phyloP scores from a whole-genome alignment of 1,139 yeast species.

The Barnettozyma hawaiiensis region DNA sequence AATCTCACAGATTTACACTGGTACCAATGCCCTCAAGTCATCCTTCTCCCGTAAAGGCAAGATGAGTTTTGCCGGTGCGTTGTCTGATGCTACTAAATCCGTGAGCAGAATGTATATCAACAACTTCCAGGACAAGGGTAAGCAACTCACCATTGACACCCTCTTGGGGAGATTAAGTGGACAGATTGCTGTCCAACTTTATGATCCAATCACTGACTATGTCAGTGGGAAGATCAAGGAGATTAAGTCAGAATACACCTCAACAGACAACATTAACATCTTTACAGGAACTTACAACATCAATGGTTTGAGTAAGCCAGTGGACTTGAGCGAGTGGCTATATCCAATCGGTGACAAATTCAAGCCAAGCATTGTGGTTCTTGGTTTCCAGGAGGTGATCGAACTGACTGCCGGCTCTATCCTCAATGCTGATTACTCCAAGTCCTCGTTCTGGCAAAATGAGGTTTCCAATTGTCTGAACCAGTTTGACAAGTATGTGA shows the following conservation, averaged over 20 bases:
- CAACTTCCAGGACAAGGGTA: slow-evolving; percentile 87
- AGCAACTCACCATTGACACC: slow-evolving; percentile 82
- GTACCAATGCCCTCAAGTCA: slow-evolving; percentile 93
- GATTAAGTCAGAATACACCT: slow-evolving; percentile 52
- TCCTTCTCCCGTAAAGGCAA: slow-evolving; percentile 92
- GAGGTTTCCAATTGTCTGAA: slow-evolving; percentile 53
- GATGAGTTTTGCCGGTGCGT: slow-evolving; percentile 93
- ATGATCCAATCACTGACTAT: slow-evolving; percentile 83
- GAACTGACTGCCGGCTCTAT: slow-evolving; percentile 86
- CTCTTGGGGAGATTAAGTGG: slow-evolving; percentile 75
- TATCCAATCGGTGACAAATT: slow-evolving; percentile 59
- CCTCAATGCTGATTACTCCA: slow-evolving; percentile 60
- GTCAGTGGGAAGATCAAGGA: slow-evolving; percentile 57
- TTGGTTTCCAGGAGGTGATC: slow-evolving; percentile 91
- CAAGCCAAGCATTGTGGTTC: slow-evolving; percentile 62
- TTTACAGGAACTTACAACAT: slow-evolving; percentile 87
- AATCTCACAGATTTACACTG: slow-evolving; percentile 92
- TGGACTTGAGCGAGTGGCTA: slow-evolving; percentile 72
- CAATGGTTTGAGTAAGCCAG: slow-evolving; percentile 56
- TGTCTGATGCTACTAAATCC: slow-evolving; percentile 93
- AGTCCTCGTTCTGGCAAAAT: slow-evolving; percentile 59
- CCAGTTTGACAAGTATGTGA: slow-evolving; percentile 46
- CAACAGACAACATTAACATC: slow-evolving; percentile 51
- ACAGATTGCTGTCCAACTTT: slow-evolving; percentile 65
- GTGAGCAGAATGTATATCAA: slow-evolving; percentile 94